Evolutionary conservation across 2,329 filamentous ascomycete genomes (phyloP).

Genomic region (Sporothrix luriei): DNA sequence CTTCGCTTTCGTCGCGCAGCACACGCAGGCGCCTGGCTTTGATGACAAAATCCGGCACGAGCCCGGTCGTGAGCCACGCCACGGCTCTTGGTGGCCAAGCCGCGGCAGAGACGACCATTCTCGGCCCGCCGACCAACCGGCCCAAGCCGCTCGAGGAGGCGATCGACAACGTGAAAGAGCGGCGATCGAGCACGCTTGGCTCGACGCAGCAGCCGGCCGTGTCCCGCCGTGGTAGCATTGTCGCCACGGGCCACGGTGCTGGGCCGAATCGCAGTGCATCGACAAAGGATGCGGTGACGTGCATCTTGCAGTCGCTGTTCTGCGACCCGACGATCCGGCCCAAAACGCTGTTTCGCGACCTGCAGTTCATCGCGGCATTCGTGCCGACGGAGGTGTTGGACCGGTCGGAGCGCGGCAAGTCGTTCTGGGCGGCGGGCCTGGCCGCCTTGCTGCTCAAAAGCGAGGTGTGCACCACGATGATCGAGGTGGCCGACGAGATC

Average conservation of each 20-base stretch:
- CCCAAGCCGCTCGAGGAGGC: slow-evolving; percentile 63
- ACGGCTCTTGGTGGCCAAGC: slow-evolving; percentile 15
- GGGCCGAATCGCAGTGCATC: slow-evolving; percentile 46
- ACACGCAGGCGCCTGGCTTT: slow-evolving; percentile 46
- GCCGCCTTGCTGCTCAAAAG: slow-evolving; percentile 87
- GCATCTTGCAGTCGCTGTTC: slow-evolving; percentile 68
- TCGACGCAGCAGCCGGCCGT: slow-evolving; percentile 36
- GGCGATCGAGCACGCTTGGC: slow-evolving; percentile 61
- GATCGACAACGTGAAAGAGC: slow-evolving; percentile 70
- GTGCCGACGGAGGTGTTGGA: slow-evolving; percentile 64
- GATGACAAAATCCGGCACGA: slow-evolving; percentile 40
- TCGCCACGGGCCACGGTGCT: slow-evolving; percentile 50
- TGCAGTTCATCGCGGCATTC: slow-evolving; percentile 73
- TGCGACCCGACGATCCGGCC: slow-evolving; percentile 70
- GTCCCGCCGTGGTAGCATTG: slow-evolving; percentile 39
- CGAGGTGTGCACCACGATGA: slow-evolving; percentile 80
- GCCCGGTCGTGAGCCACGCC: slow-evolving; percentile 26
- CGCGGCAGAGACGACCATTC: neutral
- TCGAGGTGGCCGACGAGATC: slow-evolving; percentile 61
- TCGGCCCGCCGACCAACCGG: slow-evolving; percentile 36
- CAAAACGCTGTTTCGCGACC: slow-evolving; percentile 76
- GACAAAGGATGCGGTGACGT: slow-evolving; percentile 67
- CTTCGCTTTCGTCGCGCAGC: slow-evolving; percentile 65
- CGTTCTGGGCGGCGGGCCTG: slow-evolving; percentile 87
- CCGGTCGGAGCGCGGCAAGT: slow-evolving; percentile 67